Conservation (phyloP, 495 filamentous ascomycete genomes). For the Pseudevernia furfuracea region DNA sequence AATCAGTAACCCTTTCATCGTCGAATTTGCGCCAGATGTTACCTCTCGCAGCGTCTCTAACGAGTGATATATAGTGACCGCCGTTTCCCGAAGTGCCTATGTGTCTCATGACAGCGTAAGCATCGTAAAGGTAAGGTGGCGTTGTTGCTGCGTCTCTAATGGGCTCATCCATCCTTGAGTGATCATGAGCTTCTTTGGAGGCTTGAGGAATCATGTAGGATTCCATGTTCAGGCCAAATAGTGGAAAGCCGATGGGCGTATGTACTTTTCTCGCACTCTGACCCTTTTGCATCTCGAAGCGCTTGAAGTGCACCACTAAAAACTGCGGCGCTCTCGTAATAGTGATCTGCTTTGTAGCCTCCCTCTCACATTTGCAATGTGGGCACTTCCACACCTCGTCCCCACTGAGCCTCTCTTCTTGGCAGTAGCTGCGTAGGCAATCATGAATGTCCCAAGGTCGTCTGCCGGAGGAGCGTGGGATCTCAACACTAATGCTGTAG, state of each 20-base stretch:
- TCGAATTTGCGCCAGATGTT: conserved; percentile 60
- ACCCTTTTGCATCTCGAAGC: conserved; percentile 53
- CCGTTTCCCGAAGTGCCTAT: conserved; percentile 54
- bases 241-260: conserved; percentile 60
- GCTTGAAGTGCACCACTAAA: conserved; percentile 69
- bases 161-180: conserved; percentile 18
- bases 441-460: conserved; percentile 44
- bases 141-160: conserved; percentile 43
- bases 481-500: conserved; percentile 60
- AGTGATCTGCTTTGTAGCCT: conserved; percentile 65
- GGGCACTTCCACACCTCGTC: conserved; percentile 68
- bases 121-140: conserved; percentile 60
- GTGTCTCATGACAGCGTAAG: conserved; percentile 66
- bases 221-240: conserved; percentile 56
- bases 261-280: conserved; percentile 57
- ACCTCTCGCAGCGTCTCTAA: conserved; percentile 49
- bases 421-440: conserved; percentile 60
- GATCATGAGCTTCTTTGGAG: conserved; percentile 6
- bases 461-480: conserved; percentile 44
- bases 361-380: conserved; percentile 57
- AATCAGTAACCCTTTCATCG: conserved; percentile 52
- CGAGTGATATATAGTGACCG: conserved; percentile 63
- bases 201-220: conserved; percentile 24
- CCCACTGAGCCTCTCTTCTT: conserved; percentile 57
- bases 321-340: conserved; percentile 64